Percentiles rank a stretch among this genome's conserved stretches.
phyloP scores from a whole-genome alignment of 805 yeast species.

The Ogataea sp. region DNA sequence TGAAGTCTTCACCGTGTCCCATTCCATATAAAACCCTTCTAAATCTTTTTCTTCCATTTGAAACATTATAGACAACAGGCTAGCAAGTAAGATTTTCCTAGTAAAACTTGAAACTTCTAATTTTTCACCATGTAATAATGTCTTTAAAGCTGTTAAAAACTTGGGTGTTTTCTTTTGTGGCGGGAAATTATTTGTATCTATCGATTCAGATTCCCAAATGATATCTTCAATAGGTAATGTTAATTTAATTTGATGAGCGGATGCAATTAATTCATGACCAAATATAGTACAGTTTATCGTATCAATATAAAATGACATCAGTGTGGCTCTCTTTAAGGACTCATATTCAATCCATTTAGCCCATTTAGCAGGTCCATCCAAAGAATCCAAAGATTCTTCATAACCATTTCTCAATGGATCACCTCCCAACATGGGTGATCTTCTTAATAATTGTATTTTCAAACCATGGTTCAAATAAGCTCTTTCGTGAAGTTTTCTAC shows the following conservation, averaged over 20 bases:
- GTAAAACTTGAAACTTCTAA: constrained; percentile 42
- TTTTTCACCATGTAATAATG: constrained; percentile 34
- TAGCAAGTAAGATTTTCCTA: constrained; percentile 47
- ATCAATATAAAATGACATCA: constrained; percentile 66
- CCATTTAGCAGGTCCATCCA: constrained; percentile 22
- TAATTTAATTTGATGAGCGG: constrained; percentile 43
- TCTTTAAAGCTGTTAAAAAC: constrained; percentile 17
- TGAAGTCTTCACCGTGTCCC: constrained; percentile 24
- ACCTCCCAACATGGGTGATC: constrained; percentile 33
- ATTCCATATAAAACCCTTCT: constrained; percentile 33
- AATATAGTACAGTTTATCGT: constrained; percentile 60
- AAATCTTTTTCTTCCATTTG: constrained; percentile 51
- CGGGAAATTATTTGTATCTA: neutral
- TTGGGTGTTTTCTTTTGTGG: neutral
- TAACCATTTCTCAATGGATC: constrained; percentile 23
- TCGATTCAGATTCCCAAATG: constrained; percentile 28
- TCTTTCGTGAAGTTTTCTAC: constrained; percentile 36
- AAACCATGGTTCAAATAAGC: constrained; percentile 41
- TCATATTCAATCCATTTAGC: constrained; percentile 65
- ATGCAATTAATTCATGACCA: constrained; percentile 47
- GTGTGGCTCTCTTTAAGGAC: constrained; percentile 57
- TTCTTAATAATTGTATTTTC: constrained; percentile 35
- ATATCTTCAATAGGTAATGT: constrained; percentile 46
- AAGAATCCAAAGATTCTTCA: constrained; percentile 10
- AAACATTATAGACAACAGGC: constrained; percentile 47